Evolutionary conservation across 139 green algal species (phyloP), one percentile per base, ranked within the genome.

Genomic region (Chlorella sorokiniana): DNA sequence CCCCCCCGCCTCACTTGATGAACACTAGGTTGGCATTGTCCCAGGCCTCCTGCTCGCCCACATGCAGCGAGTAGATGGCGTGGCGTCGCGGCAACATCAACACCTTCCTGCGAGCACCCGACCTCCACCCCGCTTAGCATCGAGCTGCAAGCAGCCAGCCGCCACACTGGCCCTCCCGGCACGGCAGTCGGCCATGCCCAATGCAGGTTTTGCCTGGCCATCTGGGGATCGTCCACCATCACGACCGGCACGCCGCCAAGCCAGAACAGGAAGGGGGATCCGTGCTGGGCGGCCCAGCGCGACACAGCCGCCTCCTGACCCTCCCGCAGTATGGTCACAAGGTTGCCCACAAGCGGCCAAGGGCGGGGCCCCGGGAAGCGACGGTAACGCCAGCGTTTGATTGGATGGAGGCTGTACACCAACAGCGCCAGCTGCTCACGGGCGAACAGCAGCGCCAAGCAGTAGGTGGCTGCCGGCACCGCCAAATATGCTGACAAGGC

Each of bases 31-130:
- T 67, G 48, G 38, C n/a, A 0, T 11, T 18, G 9, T 78, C 71
- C 3, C 56, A 65, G 16, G 25, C 11, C 31, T 33, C 48, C 31
- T 78, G 41, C 48, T 51, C 33, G 22, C 71, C 71, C 31, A 2
- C 29, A 48, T 78, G 71, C 71, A 78, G 35, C 18, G 71, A 78
- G 71, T 25, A 64, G 71, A 78, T 67, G 6, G 5, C 37, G 71
- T 78, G 71, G 23, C 71, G 71, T 8, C 0, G 1, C 25, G 71
- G 71, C 29, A 45, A 35, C 6, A 38, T 45, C 44, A 64, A 7
- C 16, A 78, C 44, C 48, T 78, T 78, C 29, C 71, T 78, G 71
- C 71, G n/a, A 59, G 48, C 14, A 16, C 48, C 48, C 48, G 48
- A 16, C 48, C 14, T 16, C 14, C 48, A 59, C n/a, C n/a, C n/a